A percentile compares a stretch with the other conserved stretches of the same genome.
These are phyloP conservation scores for Stagonosporopsis tanaceti DNA, from an alignment of 2,329 filamentous ascomycete genomes.

Conservation along the genomic window DNA sequence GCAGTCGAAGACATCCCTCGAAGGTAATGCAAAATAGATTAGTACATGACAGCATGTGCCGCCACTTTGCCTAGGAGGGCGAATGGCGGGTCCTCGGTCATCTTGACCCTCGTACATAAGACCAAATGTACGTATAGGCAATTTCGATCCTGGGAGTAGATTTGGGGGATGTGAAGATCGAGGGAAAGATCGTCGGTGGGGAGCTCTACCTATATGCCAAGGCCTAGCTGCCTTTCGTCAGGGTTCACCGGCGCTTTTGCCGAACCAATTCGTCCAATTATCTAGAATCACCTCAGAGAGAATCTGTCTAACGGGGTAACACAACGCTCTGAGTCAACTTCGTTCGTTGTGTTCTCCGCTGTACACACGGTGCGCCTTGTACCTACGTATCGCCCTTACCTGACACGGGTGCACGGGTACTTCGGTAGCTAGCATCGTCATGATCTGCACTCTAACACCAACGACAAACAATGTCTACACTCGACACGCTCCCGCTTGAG, in stretches of 20 bases:
- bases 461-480: conserved; percentile 19
- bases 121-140: background rate
- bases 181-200: conserved; percentile 22
- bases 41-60: conserved; percentile 20
- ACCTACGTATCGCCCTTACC: background rate
- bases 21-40: conserved; percentile 10
- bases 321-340: background rate
- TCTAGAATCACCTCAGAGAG: background rate
- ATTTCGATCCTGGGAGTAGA: conserved; percentile 16
- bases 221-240: conserved; percentile 3
- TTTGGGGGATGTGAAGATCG: conserved; percentile 17
- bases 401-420: background rate
- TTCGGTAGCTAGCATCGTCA: background rate
- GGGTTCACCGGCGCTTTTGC: background rate
- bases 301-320: background rate
- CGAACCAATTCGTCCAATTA: background rate
- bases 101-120: conserved; percentile 10
- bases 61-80: conserved; percentile 14
- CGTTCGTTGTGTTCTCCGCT: background rate
- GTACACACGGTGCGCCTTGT: background rate
- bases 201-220: conserved; percentile 16
- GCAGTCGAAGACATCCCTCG: background rate
- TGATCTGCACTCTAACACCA: conserved; percentile 1
- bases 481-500: conserved; percentile 39
- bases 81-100: conserved; percentile 18